Evolutionary conservation across 768 basidiomycete genomes (phyloP).

Genomic region (Naematelia aurantialba): DNA sequence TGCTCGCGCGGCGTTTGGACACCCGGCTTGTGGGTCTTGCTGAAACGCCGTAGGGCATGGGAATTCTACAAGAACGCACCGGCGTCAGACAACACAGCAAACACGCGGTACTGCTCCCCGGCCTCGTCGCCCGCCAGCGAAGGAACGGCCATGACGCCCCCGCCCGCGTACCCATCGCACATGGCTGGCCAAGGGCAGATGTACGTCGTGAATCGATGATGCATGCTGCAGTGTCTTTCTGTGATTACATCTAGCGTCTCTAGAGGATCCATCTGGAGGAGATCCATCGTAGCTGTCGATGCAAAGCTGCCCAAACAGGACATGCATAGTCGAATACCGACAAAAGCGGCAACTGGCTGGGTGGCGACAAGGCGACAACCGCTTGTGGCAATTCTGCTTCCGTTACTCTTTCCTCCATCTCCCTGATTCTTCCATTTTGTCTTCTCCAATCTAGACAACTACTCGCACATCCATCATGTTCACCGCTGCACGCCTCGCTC

Average conservation of each 20-base stretch:
- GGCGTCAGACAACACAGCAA: conserved; percentile 33
- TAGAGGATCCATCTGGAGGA: too few relatives aligned
- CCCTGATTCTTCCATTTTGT: too few relatives aligned
- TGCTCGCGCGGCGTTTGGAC: too few relatives aligned
- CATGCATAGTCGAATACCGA: too few relatives aligned
- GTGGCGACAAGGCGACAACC: not conserved
- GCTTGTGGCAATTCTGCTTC: not conserved
- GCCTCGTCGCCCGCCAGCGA: not conserved
- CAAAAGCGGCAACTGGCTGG: not conserved
- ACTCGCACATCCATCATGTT: not conserved
- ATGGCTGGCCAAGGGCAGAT: not conserved
- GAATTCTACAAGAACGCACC: conserved; percentile 35
- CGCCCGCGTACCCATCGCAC: not conserved
- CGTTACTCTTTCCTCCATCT: not conserved
- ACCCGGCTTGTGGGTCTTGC: too few relatives aligned
- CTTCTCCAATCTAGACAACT: too few relatives aligned
- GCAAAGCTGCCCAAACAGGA: too few relatives aligned
- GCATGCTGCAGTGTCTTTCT: too few relatives aligned
- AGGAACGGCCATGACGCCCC: not conserved
- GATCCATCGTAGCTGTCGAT: too few relatives aligned
- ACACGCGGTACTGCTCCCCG: conserved; percentile 26
- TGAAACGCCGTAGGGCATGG: conserved; percentile 28
- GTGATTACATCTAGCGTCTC: too few relatives aligned
- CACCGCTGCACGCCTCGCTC: not conserved
- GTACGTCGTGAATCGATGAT: not conserved